Evolutionary conservation across 2,329 filamentous ascomycete species (phyloP), one percentile per base, ranked within the genome.

Genomic region (Diaporthe vaccinii): DNA sequence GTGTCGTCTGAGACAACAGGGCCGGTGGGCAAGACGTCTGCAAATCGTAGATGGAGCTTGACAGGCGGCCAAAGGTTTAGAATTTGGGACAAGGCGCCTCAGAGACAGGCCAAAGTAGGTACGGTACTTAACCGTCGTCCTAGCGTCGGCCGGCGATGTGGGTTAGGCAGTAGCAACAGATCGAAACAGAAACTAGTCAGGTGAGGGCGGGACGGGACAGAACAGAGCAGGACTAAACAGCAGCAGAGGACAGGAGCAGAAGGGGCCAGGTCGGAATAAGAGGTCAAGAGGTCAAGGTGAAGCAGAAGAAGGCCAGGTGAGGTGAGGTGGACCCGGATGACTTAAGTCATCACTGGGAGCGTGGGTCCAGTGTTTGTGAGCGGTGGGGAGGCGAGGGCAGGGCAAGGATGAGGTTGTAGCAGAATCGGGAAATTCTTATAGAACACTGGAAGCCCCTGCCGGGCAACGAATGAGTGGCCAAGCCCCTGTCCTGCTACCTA

Each of bases 331-430:
- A 73, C 71, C 28, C 34, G 6, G 71, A 73, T 39, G 71, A 73
- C 71, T 73, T 73, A 73, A 73, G 71, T 73, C 71, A 65, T 65
- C 58, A 73, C 71, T 62, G 58, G 58, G 41, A 41, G 71, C 58
- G 58, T 46, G 59, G 61, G 58, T 55, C 71, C 71, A 57, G 51
- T 55, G n/a, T 55, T 73, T 61, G 71, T 44, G 71, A 73, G 71
- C 46, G 55, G 58, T 73, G 71, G 34, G 36, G 58, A 62, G 71
- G 58, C 58, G 44, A 73, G 44, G 31, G 70, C 58, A 53, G 57
- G 58, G 59, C 71, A 73, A 65, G 71, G 71, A 55, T 73, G 71
- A 69, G 58, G 39, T 46, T 31, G 61, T 65, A 73, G 51, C 58
- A 65, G 58, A 65, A 57, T 62, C 61, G 71, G 65, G 65, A 69